Evolutionary conservation across 169 alveolate genomes (phyloP), one percentile per base, ranked within the genome.

Genomic region (Plasmodium ovale): DNA sequence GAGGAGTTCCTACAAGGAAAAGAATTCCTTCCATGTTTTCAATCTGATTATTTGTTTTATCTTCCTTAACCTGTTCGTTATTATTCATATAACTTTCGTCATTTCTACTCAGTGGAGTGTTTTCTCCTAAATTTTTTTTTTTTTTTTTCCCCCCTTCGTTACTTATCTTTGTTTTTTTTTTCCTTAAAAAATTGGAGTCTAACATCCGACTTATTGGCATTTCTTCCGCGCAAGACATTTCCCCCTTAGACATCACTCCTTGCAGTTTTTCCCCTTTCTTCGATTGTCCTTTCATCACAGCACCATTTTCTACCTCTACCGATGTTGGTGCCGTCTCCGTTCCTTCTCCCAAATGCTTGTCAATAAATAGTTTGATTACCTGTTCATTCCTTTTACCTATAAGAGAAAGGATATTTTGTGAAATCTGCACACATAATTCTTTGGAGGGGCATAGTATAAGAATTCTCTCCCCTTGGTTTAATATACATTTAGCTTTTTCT

Each of bases 1-100:
- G 47, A 4, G 90, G 90, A 2, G 90, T 82, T n/a, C 90, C 90
- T 65, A 82, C 21, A 42, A 82, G 74, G 59, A 65, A 82, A 47
- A 51, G 71, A 58, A 27, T 33, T 10, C 37, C 70, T 33, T 31
- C 53, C n/a, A 65, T 31, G 9, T 64, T 64, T 19, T 33, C 39
- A 23, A 44, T 42, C 19, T 54, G 33, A 19, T 64, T 21, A 33
- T 58, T 12, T 21, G 6, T 51, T 7, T n/a, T 44, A 9, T 10
- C 33, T 12, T 23, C 68, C 19, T n/a, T 35, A 16, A 4, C 33
- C 0, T 33, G 5, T 23, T 27, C 39, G 29, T 25, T 23, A 54
- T 54, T 54, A 10, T 7, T 12, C 9, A 54, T 2, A 39, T 6
- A 6, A 39, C 9, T 5, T 5, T 9, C 51, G n/a, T 9, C 51